Percentiles rank a stretch among this genome's conserved stretches.
Evolutionary conservation across 257 asterid genomes (phyloP).

Genomic region (Knoxia roxburghii): DNA sequence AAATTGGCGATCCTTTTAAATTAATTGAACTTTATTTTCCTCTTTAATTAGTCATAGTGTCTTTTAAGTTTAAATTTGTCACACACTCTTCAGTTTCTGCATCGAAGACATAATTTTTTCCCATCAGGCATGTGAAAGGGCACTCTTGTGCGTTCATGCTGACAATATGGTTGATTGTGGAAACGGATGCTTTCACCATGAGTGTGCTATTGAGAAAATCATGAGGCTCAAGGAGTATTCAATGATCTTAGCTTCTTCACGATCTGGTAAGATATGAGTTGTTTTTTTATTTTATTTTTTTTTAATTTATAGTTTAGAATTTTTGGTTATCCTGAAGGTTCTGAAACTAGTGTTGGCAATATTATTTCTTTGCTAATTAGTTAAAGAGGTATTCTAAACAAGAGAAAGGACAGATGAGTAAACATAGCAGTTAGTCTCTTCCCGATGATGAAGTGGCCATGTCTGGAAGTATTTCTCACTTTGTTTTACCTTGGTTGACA

Average conservation of each 20-base stretch:
- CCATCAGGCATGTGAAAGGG: constrained; percentile 76
- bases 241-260: constrained; percentile 44
- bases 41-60: neutral
- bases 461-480: no score
- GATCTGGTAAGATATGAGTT: constrained; percentile 45
- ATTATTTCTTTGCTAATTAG: neutral
- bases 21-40: neutral
- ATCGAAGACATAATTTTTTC: constrained; percentile 9
- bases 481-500: no score
- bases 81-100: neutral
- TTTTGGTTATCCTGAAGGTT: neutral
- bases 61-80: neutral
- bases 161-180: constrained; percentile 21
- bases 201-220: constrained; percentile 38
- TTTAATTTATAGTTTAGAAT: neutral
- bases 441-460: neutral
- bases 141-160: constrained; percentile 33
- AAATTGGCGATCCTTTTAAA: neutral
- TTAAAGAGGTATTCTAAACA: neutral
- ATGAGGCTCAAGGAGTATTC: constrained; percentile 50
- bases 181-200: constrained; percentile 20
- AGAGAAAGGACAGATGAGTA: neutral
- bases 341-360: no score
- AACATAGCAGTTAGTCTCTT: neutral
- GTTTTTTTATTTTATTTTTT: constrained; percentile 10